These are phyloP conservation scores for Chenopodium album DNA, from an alignment of 148 eudicot genomes.

Conservation along the genomic window DNA sequence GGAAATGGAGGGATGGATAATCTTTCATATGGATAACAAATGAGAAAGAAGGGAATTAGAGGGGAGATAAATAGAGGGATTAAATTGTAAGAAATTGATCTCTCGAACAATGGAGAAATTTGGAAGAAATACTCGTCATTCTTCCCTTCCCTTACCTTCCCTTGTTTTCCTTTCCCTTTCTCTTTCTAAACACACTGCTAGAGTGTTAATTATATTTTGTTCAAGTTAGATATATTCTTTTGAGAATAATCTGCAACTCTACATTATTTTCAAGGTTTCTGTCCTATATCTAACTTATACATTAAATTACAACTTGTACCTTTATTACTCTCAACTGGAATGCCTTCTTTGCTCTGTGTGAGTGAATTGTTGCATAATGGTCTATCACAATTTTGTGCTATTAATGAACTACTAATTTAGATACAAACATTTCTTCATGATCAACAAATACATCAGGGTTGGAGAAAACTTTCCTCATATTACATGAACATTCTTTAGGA, in stretches of 20 bases:
- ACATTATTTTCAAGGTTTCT: neutral
- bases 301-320: neutral
- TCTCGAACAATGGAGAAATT: too few relatives aligned
- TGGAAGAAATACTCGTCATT: too few relatives aligned
- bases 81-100: too few relatives aligned
- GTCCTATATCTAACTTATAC: neutral
- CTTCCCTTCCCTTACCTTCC: too few relatives aligned
- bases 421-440: neutral
- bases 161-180: too few relatives aligned
- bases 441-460: neutral
- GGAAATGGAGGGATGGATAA: too few relatives aligned
- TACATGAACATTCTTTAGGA: neutral
- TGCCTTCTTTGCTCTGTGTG: neutral
- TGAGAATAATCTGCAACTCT: neutral
- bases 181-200: neutral
- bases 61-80: too few relatives aligned
- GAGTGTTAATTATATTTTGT: neutral
- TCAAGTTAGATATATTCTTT: neutral
- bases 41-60: too few relatives aligned
- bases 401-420: neutral
- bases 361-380: neutral
- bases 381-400: neutral
- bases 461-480: too few relatives aligned
- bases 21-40: too few relatives aligned
- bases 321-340: neutral